These are phyloP conservation scores for Xylariaceae sp. DNA, from an alignment of 2,329 filamentous ascomycete species.

Conservation along the genomic window DNA sequence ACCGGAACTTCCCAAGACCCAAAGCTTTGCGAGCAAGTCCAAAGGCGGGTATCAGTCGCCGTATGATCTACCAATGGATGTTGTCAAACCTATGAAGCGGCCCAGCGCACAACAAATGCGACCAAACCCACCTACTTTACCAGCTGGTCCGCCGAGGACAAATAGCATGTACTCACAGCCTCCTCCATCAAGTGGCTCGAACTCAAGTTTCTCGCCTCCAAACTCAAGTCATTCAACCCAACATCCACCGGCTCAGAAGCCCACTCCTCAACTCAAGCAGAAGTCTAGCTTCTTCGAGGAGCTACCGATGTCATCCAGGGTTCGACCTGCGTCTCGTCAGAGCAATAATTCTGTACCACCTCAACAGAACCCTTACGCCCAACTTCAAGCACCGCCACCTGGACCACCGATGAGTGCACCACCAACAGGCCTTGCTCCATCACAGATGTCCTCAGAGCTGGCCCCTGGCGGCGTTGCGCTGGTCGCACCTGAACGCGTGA, in stretches of 20 bases:
- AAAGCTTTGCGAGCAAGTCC: constrained; percentile 87
- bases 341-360: constrained; percentile 45
- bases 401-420: constrained; percentile 24
- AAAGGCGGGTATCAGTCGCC: constrained; percentile 93
- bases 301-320: constrained; percentile 60
- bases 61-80: constrained; percentile 90
- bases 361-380: constrained; percentile 35
- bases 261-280: constrained; percentile 33
- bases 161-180: constrained; percentile 52
- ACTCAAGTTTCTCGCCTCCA: constrained; percentile 33
- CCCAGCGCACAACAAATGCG: constrained; percentile 56
- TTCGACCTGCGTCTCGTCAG: constrained; percentile 59
- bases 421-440: constrained; percentile 15
- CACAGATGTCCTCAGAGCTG: constrained; percentile 24
- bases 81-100: constrained; percentile 70
- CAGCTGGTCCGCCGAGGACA: constrained; percentile 58
- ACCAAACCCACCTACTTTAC: constrained; percentile 39
- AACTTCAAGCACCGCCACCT: constrained; percentile 33
- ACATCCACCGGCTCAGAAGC: constrained; percentile 32
- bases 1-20: constrained; percentile 55
- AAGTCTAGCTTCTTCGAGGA: constrained; percentile 74
- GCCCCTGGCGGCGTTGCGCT: constrained; percentile 37
- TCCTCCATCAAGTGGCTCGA: constrained; percentile 25
- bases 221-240: constrained; percentile 38
- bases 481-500: constrained; percentile 52